These are phyloP conservation scores for Saccharomycopsis sp. DNA, from an alignment of 805 yeast species.

Conservation along the genomic window DNA sequence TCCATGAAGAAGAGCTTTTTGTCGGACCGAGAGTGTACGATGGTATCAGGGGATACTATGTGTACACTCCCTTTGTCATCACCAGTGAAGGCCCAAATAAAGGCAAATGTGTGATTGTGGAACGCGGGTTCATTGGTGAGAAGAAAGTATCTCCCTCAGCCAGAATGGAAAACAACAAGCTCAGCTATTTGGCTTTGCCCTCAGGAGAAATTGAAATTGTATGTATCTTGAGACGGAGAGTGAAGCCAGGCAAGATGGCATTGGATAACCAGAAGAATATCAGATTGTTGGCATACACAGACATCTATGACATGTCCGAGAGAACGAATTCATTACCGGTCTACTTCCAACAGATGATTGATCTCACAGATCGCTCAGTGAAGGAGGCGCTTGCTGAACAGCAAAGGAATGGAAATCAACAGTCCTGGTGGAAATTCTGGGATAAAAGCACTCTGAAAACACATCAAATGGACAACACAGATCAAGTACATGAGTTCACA, in stretches of 20 bases:
- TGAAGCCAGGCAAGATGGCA: slow-evolving; percentile 50
- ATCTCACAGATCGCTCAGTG: slow-evolving; percentile 51
- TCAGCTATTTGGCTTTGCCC: slow-evolving; percentile 67
- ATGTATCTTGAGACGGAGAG: slow-evolving; percentile 66
- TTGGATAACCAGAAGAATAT: slow-evolving; percentile 63
- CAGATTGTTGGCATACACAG: slow-evolving; percentile 69
- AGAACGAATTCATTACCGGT: slow-evolving; percentile 61
- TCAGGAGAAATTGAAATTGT: slow-evolving; percentile 60
- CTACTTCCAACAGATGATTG: slow-evolving; percentile 65
- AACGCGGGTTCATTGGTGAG: slow-evolving; percentile 87
- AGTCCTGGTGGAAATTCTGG: slow-evolving; percentile 12
- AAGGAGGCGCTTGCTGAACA: slow-evolving; percentile 30
- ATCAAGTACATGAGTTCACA: slow-evolving; percentile 32
- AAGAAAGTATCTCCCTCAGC: slow-evolving; percentile 49
- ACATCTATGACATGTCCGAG: slow-evolving; percentile 70
- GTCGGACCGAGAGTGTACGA: slow-evolving; percentile 83
- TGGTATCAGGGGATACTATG: slow-evolving; percentile 64
- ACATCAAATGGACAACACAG: background rate
- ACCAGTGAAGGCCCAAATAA: slow-evolving; percentile 49
- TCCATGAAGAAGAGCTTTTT: slow-evolving; percentile 78
- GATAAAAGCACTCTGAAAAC: background rate
- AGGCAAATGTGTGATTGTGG: slow-evolving; percentile 70
- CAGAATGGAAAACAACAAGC: slow-evolving; percentile 30
- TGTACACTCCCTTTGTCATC: slow-evolving; percentile 62
- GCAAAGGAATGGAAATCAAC: no score